Evolutionary conservation across 371 early-diverging fungal species (phyloP).

Genomic region (Umbelopsis sp.): DNA sequence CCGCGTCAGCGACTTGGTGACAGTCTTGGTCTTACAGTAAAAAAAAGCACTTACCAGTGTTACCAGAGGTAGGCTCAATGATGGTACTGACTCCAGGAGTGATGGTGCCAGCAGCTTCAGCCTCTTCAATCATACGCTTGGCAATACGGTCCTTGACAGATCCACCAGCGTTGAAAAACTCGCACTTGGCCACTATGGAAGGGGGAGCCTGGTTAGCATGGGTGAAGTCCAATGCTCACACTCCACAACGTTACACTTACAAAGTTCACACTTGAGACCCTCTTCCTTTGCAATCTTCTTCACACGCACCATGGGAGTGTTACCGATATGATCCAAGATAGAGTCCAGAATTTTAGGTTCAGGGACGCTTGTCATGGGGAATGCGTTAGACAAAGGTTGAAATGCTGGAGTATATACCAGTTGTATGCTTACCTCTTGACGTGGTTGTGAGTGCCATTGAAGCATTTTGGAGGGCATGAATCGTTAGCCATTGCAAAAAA

Average conservation of each 20-base stretch:
- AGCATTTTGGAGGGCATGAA: constrained; percentile 4
- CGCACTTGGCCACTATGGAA: constrained; percentile 90
- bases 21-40: constrained; percentile 2
- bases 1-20: background rate
- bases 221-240: too few relatives aligned
- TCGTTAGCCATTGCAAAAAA: background rate
- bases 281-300: constrained; percentile 84
- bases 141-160: constrained; percentile 98
- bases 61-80: constrained; percentile 97
- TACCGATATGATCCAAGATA: constrained; percentile 93
- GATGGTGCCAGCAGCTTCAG: constrained; percentile 87
- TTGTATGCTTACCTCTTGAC: background rate
- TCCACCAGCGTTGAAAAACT: constrained; percentile 97
- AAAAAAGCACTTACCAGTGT: constrained; percentile 70
- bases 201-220: background rate
- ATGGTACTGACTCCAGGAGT: constrained; percentile 88
- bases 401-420: background rate
- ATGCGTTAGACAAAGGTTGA: background rate
- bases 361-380: constrained; percentile 36
- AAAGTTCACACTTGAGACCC: constrained; percentile 93
- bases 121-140: constrained; percentile 93
- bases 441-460: background rate
- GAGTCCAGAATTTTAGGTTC: constrained; percentile 73
- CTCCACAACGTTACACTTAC: constrained; percentile 52
- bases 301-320: constrained; percentile 92